Percentiles rank a stretch among this genome's conserved stretches.
Conservation (phyloP, 2,329 filamentous ascomycete species). For the Aspergillus sp. region DNA sequence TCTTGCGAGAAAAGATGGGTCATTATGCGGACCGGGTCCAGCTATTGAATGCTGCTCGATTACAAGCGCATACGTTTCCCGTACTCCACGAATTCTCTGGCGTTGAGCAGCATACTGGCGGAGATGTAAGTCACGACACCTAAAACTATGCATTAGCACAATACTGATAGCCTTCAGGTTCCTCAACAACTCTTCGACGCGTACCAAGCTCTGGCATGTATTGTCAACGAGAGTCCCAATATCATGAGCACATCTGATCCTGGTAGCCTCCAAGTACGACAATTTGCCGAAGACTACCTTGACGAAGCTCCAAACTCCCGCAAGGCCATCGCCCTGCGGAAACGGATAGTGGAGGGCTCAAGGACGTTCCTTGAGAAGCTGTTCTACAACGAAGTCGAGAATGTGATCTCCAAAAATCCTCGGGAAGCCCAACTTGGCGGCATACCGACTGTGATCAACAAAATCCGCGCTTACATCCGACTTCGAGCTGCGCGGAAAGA, state of each 20-base stretch:
- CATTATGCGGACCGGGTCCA: slow-evolving; percentile 73
- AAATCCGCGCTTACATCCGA: slow-evolving; percentile 85
- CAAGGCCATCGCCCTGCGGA: slow-evolving; percentile 60
- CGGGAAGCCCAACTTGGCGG: slow-evolving; percentile 84
- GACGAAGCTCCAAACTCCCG: slow-evolving; percentile 62
- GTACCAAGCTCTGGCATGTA: slow-evolving; percentile 70
- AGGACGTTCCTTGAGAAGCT: slow-evolving; percentile 70
- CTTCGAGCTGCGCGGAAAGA: slow-evolving; percentile 73
- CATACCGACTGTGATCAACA: slow-evolving; percentile 77
- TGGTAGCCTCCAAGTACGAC: slow-evolving; percentile 63
- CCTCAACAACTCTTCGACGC: slow-evolving; percentile 70
- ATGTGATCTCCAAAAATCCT: slow-evolving; percentile 70
- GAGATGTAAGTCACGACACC: slow-evolving; percentile 44
- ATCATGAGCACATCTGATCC: slow-evolving; percentile 52
- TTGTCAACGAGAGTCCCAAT: slow-evolving; percentile 63
- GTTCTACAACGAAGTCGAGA: slow-evolving; percentile 71
- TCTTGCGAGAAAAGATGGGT: slow-evolving; percentile 73
- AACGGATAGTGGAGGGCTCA: slow-evolving; percentile 71
- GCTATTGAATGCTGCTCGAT: slow-evolving; percentile 64
- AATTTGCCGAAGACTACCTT: slow-evolving; percentile 68
- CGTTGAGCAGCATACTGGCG: slow-evolving; percentile 62
- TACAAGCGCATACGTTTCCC: slow-evolving; percentile 60
- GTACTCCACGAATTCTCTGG: slow-evolving; percentile 67
- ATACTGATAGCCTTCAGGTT: slow-evolving; percentile 41
- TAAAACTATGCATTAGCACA: slow-evolving; percentile 1